These are phyloP conservation scores for Mycena haematopus DNA, from an alignment of 768 basidiomycete genomes.

Conservation along the genomic window DNA sequence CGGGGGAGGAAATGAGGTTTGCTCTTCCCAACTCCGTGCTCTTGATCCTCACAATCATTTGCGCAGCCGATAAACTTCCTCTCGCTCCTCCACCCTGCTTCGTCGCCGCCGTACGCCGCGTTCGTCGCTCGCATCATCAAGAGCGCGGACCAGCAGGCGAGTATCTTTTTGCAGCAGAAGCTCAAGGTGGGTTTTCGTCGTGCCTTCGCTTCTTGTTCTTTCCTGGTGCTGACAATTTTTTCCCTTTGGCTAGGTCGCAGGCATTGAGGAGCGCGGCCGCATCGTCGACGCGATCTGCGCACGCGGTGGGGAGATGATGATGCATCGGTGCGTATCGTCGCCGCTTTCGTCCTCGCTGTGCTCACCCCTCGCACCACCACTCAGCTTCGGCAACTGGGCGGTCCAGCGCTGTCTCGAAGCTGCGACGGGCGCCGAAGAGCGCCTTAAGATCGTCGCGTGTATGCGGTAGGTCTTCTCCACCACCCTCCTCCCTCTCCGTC, in stretches of 20 bases:
- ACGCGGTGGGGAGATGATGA: constrained; percentile 52
- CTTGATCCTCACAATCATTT: background rate
- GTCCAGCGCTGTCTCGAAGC: constrained; percentile 88
- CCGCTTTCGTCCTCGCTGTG: background rate
- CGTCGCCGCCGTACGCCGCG: constrained; percentile 67
- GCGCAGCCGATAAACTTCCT: constrained; percentile 85
- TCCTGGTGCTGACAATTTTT: background rate
- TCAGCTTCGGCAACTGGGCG: constrained; percentile 7
- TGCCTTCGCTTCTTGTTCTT: background rate
- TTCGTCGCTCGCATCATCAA: constrained; percentile 73
- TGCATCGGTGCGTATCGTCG: constrained; percentile 7
- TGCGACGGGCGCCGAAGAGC: constrained; percentile 75
- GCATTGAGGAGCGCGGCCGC: constrained; percentile 74
- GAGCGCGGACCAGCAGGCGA: constrained; percentile 88
- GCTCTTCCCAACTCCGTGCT: constrained; percentile 17
- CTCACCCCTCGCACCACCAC: background rate
- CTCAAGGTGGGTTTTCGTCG: constrained; percentile 53
- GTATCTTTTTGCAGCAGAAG: constrained; percentile 89
- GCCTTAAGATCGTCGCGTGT: constrained; percentile 79
- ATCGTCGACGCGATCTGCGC: constrained; percentile 88
- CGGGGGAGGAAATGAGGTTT: constrained; percentile 55
- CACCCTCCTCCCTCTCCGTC: constrained; percentile 3
- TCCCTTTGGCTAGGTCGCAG: constrained; percentile 46
- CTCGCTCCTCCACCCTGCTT: constrained; percentile 74
- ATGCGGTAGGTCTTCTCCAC: constrained; percentile 66